Base-by-base conservation (phyloP, 192 early-diverging fungal species). In the Rhizoclosmatium sp. region DNA sequence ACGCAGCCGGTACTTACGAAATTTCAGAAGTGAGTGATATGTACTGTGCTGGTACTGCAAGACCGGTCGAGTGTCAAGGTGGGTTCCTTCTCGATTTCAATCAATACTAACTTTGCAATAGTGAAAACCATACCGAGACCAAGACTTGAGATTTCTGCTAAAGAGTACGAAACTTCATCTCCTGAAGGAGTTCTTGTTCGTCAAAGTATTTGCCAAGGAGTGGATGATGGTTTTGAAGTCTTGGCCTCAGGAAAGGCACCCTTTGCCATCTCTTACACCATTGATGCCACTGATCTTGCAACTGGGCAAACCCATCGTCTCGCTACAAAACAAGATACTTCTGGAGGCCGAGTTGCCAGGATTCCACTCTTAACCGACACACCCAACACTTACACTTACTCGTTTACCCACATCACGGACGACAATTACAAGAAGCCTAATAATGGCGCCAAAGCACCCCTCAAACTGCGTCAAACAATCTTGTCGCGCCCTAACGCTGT, bases 351-450 rank as follows among this genome's bases (percentile, higher is more conserved):
- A 31, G 78, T 78, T 64, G 76, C 67, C 12, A 3, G 79, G 2
- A 69, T 89, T 39, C 56, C 56, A 39, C 59, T 85, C 21, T 77
- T 83, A 19, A 85, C 87, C 14, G 80, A 76, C 12, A 3, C 48
- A 14, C 82, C 83, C 39, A 85, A 85, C 54, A 59, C 47, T 46
- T 83, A 86, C 68, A 72, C 60, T 2, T 89, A 86, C 76, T 62
- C 45, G 4, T 81, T 89, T 72, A 59, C 10, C 39, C 45, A 75
- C 3, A 47, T 89, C 21, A 21, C 78, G 12, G 87, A 89, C 67
- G 85, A 79, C 65, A 87, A 89, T 68, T 89, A 89, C 80, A 72
- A 71, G 23, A 64, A 42, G 45, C 65, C 79, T 10, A 56, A 69
- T 42, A 39, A n/a, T 41, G 54, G 66, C 39, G 10, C 12, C 12